phyloP scores from a whole-genome alignment of 352 stramenopile species.

The Phytophthora idaei region DNA sequence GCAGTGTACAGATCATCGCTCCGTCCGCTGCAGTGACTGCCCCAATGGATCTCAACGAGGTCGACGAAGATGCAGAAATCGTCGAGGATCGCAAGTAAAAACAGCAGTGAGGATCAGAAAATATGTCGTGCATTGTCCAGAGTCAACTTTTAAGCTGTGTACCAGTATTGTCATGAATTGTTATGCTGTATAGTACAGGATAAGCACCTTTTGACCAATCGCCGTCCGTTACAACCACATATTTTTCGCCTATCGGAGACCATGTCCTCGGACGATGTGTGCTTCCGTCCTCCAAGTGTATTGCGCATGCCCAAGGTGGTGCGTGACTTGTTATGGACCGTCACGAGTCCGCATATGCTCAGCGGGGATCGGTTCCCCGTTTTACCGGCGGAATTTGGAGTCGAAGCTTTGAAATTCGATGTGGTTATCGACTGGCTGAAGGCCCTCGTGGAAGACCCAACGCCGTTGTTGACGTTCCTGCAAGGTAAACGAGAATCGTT shows the following conservation, averaged over 20 bases:
- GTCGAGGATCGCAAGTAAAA: constrained; percentile 34
- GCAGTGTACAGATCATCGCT: constrained; percentile 71
- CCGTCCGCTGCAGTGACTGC: constrained; percentile 30
- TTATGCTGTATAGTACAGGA: no score
- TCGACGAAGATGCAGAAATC: constrained; percentile 30
- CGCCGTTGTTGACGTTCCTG: constrained; percentile 55
- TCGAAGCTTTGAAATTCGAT: constrained; percentile 28
- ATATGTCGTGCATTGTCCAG: constrained; percentile 1
- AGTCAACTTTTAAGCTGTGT: no score
- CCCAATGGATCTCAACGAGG: constrained; percentile 36
- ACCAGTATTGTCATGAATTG: no score
- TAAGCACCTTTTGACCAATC: constrained; percentile 16
- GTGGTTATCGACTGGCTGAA: constrained; percentile 56
- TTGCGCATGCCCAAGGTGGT: constrained; percentile 56
- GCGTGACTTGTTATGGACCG: constrained; percentile 67
- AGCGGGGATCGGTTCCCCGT: constrained; percentile 44
- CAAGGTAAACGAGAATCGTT: constrained; percentile 36
- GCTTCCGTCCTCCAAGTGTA: constrained; percentile 13
- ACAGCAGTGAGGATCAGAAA: constrained; percentile 3
- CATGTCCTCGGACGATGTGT: constrained; percentile 17
- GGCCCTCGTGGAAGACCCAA: constrained; percentile 46
- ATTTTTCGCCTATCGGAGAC: constrained; percentile 12
- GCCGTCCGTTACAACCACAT: constrained; percentile 8
- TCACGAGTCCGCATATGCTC: constrained; percentile 68
- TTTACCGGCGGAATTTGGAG: constrained; percentile 47